Evolutionary conservation across 306 rosid genomes (phyloP).

Genomic region (Pterocarpus santalinus): DNA sequence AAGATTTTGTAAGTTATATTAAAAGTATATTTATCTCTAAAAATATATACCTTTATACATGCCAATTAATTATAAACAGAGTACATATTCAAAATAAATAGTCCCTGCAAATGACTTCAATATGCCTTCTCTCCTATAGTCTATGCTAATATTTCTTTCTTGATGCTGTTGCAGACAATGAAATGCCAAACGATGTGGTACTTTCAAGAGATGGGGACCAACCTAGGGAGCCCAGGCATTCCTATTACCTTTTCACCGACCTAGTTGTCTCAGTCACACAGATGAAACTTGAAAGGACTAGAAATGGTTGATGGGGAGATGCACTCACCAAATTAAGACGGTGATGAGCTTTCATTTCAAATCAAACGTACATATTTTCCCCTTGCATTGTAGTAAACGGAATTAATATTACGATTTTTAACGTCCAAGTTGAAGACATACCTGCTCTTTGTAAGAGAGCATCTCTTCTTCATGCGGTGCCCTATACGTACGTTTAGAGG

Average conservation of each 20-base stretch:
- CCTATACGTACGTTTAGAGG: not conserved
- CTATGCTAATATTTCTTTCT: too few species aligned
- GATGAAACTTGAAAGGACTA: not conserved
- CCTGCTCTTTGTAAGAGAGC: not conserved
- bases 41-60: too few species aligned
- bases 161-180: not conserved
- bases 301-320: not conserved
- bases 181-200: too few species aligned
- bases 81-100: too few species aligned
- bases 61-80: too few species aligned
- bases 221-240: not conserved
- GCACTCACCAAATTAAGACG: too few species aligned
- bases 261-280: not conserved
- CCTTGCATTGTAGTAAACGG: not conserved
- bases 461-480: not conserved
- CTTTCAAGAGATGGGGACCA: constrained; percentile 31
- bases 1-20: too few species aligned
- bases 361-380: not conserved
- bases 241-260: not conserved
- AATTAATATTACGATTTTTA: not conserved
- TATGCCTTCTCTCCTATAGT: too few species aligned
- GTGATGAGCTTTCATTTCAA: not conserved
- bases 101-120: too few species aligned
- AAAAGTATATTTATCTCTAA: too few species aligned
- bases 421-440: not conserved